These are phyloP conservation scores for Fraxinus anomala DNA, from an alignment of 257 asterid genomes.

Conservation along the genomic window DNA sequence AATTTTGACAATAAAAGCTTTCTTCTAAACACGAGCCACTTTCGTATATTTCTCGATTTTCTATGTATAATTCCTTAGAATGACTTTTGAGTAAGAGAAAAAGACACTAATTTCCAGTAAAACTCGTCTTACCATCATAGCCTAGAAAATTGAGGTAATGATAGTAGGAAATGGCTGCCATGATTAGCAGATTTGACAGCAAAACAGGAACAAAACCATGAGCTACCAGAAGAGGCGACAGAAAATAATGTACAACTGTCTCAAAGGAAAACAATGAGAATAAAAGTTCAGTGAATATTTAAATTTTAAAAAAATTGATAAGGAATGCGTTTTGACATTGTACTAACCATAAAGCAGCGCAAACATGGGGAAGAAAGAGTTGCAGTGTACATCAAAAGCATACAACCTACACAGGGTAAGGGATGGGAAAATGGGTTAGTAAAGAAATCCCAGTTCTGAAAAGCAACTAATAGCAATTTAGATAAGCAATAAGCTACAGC, in stretches of 20 bases:
- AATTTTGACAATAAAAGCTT: background rate
- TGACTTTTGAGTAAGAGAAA: background rate
- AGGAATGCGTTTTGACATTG: constrained; percentile 10
- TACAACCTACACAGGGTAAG: constrained; percentile 75
- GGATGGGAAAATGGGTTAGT: constrained; percentile 31
- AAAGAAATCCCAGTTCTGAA: constrained; percentile 9
- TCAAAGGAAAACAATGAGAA: constrained; percentile 28
- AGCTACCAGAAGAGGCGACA: constrained; percentile 90
- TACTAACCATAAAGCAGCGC: constrained; percentile 80
- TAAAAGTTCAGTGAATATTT: constrained; percentile 23
- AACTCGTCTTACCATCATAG: constrained; percentile 33
- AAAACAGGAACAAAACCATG: constrained; percentile 90
- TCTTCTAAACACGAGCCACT: background rate
- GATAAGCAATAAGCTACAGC: background rate
- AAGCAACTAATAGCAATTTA: background rate
- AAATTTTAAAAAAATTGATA: constrained; percentile 6
- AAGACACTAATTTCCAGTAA: constrained; percentile 11
- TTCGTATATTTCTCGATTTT: background rate
- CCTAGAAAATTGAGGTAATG: too few relatives aligned
- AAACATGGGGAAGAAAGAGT: constrained; percentile 96
- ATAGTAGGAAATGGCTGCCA: too few relatives aligned
- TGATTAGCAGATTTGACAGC: constrained; percentile 64
- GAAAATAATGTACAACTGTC: constrained; percentile 82
- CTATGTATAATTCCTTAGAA: background rate
- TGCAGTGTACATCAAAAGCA: constrained; percentile 98